These are phyloP conservation scores for Penicillium sp. DNA, from an alignment of 2,329 filamentous ascomycete genomes.

Conservation along the genomic window DNA sequence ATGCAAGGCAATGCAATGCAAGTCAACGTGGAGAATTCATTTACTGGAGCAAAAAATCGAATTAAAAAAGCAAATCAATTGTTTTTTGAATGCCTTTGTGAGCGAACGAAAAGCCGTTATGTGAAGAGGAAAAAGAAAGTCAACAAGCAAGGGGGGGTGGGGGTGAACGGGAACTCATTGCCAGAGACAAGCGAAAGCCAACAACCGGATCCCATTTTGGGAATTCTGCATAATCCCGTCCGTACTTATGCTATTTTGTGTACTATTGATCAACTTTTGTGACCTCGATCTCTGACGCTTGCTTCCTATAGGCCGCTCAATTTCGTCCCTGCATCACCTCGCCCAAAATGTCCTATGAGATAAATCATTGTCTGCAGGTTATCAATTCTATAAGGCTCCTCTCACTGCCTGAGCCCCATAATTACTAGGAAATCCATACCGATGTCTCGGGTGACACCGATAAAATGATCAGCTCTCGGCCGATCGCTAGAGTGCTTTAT, in stretches of 20 bases:
- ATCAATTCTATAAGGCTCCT: neutral
- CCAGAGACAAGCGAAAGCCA: neutral
- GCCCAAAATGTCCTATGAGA: conserved; percentile 4
- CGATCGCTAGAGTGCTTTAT: neutral
- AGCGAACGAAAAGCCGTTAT: neutral
- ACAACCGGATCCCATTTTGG: neutral
- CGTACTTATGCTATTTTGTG: neutral
- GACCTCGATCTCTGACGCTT: neutral
- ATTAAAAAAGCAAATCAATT: conserved; percentile 1
- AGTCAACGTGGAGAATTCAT: conserved; percentile 10
- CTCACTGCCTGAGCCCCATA: neutral
- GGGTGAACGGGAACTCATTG: neutral
- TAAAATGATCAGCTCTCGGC: neutral
- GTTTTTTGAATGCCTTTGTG: neutral
- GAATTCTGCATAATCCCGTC: neutral
- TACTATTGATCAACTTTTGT: conserved; percentile 6
- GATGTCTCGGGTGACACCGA: neutral
- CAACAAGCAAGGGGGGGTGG: neutral
- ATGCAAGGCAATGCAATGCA: conserved; percentile 21
- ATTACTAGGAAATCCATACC: neutral
- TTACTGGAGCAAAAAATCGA: neutral
- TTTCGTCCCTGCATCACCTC: conserved; percentile 5
- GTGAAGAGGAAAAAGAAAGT: neutral
- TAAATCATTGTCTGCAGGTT: conserved; percentile 3
- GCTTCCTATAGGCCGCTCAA: conserved; percentile 1